Base-by-base conservation (phyloP, 139 green algal species). In the Spirogloea muscicola region DNA sequence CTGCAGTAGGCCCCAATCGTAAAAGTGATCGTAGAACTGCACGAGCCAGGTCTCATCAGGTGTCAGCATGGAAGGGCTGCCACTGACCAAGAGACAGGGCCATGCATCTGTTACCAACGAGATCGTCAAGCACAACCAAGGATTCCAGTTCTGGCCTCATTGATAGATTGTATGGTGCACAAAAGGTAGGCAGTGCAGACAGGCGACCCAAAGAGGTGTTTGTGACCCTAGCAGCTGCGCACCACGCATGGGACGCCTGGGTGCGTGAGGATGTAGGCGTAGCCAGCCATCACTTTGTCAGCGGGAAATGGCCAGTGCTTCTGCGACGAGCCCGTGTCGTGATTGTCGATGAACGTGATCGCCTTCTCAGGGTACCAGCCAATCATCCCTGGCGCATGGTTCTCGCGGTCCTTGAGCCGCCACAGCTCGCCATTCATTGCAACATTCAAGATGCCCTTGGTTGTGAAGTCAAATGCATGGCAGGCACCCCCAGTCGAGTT, bases 321-420 rank as follows among this genome's bases (percentile, higher is more conserved):
- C 64, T 87, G 83, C 39, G 69, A 80, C 48, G 77, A 79, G 9
- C 86, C 87, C 2, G 87, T 93, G 80, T 91, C 88, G 84, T 97
- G 93, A 85, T 97, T 96, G 72, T 97, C n/a, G 51, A 98, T 89
- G 85, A 98, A 97, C 49, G 90, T 96, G 64, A 98, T 85, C 33
- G 91, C 90, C 31, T 92, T 86, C 3, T 84, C 91, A 37, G 93
- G 91, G 91, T 90, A 96, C n/a, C n/a, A n/a, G n/a, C n/a, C n/a
- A n/a, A n/a, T n/a, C n/a, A n/a, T n/a, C 5, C 64, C 64, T 10
- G 64, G 43, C 27, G 64, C 42, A 1, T 75, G 58, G 33, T 60
- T 60, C 27, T 79, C 49, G 9, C 33, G 6, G 61, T 74, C 68
- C 9, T 27, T 18, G 7, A 72, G 59, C 16, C 57, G 29, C 68